phyloP scores from a whole-genome alignment of 495 filamentous ascomycete genomes.

The Bathelium albidoporum region DNA sequence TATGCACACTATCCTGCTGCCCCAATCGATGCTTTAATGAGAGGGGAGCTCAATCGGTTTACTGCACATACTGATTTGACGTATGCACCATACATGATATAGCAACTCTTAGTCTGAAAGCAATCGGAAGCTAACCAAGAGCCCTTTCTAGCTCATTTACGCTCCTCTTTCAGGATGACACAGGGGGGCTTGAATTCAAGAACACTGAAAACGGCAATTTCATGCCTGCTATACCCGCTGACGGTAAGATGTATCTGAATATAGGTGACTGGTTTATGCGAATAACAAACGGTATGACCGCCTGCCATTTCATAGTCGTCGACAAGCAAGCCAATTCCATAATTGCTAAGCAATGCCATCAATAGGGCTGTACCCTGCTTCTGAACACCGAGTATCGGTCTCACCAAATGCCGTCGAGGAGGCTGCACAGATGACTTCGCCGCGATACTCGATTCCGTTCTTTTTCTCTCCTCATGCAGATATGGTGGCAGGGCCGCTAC shows the following conservation, averaged over 20 bases:
- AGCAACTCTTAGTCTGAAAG: not conserved
- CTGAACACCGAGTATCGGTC: conserved; percentile 8
- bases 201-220: conserved; percentile 6
- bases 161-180: conserved; percentile 15
- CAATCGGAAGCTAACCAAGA: not conserved
- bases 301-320: not conserved
- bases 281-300: conserved; percentile 13
- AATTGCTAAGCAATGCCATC: not conserved
- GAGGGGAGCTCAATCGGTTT: not conserved
- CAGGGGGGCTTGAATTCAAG: conserved; percentile 12
- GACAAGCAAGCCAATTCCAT: not conserved
- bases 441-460: conserved; percentile 17
- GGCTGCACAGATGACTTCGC: not conserved
- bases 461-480: conserved; percentile 11
- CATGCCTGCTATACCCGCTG: conserved; percentile 9
- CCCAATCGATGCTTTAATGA: not conserved
- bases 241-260: conserved; percentile 16
- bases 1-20: not conserved
- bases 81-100: not conserved
- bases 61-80: not conserved
- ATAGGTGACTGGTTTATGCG: conserved; percentile 19
- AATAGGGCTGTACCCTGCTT: conserved; percentile 13
- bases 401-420: not conserved
- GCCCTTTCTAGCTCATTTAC: conserved; percentile 10
- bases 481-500: not conserved